Evolutionary conservation across 2,329 filamentous ascomycete genomes (phyloP).

Genomic region (Microdochium nivale): DNA sequence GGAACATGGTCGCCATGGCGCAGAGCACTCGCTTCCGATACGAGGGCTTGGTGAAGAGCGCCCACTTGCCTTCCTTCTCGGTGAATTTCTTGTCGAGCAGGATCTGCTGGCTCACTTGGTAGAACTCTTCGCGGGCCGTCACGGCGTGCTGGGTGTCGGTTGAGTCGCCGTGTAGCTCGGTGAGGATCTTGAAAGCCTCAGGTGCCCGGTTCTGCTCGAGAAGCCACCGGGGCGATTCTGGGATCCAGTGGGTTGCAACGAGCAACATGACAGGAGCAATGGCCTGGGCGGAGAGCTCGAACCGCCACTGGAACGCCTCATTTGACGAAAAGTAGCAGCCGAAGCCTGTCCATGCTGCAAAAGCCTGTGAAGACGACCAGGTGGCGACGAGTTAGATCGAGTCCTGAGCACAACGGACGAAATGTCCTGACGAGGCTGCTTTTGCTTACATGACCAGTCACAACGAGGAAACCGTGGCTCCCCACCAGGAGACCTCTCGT

Average conservation of each 20-base stretch:
- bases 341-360: constrained; percentile 35
- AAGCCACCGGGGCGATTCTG: constrained; percentile 39
- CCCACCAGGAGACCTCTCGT: constrained; percentile 34
- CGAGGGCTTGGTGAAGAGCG: constrained; percentile 34
- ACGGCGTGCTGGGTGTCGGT: constrained; percentile 29
- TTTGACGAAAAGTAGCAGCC: constrained; percentile 32
- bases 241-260: constrained; percentile 29
- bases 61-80: constrained; percentile 25
- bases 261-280: constrained; percentile 29
- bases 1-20: constrained; percentile 38
- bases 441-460: constrained; percentile 11
- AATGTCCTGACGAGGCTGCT: no score
- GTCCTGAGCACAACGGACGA: no score
- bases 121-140: constrained; percentile 34
- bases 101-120: constrained; percentile 36
- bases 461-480: constrained; percentile 37
- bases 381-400: constrained; percentile 9
- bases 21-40: constrained; percentile 42
- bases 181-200: constrained; percentile 33
- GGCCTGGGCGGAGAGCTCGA: constrained; percentile 31
- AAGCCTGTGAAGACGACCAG: constrained; percentile 38
- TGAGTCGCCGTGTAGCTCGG: constrained; percentile 25
- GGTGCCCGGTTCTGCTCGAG: constrained; percentile 33
- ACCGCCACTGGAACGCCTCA: constrained; percentile 33
- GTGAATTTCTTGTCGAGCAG: constrained; percentile 23